A percentile compares a stretch with the other conserved stretches of the same genome.
Evolutionary conservation across 2,329 filamentous ascomycete species (phyloP).

Genomic region (Fusarium sororula): DNA sequence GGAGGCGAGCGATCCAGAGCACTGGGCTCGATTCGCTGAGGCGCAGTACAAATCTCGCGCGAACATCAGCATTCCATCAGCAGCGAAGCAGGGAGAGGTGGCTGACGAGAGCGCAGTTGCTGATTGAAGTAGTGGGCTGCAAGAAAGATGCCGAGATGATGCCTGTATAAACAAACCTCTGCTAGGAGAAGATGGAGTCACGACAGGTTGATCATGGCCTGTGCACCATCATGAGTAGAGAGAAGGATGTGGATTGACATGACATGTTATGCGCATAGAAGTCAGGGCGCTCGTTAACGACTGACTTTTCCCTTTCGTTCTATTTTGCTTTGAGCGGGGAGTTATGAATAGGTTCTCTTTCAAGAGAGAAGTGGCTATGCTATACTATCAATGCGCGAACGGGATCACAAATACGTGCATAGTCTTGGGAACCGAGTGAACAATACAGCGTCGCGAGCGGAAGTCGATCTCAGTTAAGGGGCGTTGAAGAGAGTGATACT

Average conservation of each 20-base stretch:
- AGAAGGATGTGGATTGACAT: constrained; percentile 5
- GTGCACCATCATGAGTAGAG: constrained; percentile 10
- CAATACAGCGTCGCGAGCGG: not conserved
- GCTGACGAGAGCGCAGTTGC: constrained; percentile 54
- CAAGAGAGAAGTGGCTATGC: constrained; percentile 1
- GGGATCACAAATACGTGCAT: not conserved
- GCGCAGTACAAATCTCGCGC: constrained; percentile 67
- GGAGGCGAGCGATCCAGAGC: constrained; percentile 70
- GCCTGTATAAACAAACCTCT: not conserved
- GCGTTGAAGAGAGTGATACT: constrained; percentile 1
- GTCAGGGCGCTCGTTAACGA: constrained; percentile 40
- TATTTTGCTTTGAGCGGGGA: constrained; percentile 33
- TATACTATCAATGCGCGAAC: not conserved
- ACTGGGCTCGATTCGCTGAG: constrained; percentile 71
- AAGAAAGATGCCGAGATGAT: not conserved
- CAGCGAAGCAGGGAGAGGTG: constrained; percentile 39
- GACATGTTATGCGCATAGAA: constrained; percentile 32
- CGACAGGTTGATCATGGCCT: constrained; percentile 11
- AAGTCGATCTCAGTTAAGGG: constrained; percentile 3
- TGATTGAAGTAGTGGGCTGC: constrained; percentile 44
- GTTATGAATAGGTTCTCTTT: constrained; percentile 17
- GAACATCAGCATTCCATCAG: constrained; percentile 54
- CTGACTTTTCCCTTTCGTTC: constrained; percentile 14
- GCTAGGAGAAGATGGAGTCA: not conserved
- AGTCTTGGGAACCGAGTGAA: not conserved